A percentile compares a stretch with the other conserved stretches of the same genome.
phyloP scores from a whole-genome alignment of 768 basidiomycete species.

The Daedaleopsis sinensis region DNA sequence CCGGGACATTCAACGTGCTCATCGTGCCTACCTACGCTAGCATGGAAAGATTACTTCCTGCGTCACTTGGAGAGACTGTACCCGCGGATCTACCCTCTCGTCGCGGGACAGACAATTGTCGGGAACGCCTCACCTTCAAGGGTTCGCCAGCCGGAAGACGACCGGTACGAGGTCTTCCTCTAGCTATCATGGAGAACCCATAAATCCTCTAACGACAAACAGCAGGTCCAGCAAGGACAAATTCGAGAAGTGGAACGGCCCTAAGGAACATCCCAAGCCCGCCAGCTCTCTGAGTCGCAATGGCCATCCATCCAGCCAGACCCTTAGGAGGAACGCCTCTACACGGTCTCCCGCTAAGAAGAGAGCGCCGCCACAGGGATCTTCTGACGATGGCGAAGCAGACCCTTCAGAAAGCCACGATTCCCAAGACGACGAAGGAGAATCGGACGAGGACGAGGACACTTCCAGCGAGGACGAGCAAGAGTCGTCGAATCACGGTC shows the following conservation, averaged over 20 bases:
- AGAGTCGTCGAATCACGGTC: neutral
- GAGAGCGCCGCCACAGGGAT: neutral
- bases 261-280: too few species aligned
- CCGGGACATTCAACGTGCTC: neutral
- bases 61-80: neutral
- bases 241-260: too few species aligned
- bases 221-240: too few species aligned
- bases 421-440: too few species aligned
- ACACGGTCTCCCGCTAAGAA: neutral
- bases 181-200: neutral
- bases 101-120: neutral
- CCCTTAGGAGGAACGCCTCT: neutral
- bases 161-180: neutral
- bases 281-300: too few species aligned
- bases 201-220: too few species aligned
- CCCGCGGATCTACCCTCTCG: neutral
- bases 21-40: neutral
- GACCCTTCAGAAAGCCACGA: neutral
- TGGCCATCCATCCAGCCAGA: neutral
- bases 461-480: neutral
- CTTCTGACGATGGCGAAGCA: neutral
- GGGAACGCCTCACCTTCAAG: neutral
- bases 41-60: neutral
- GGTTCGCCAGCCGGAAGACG: neutral
- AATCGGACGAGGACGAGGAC: neutral